Base-by-base conservation (phyloP, 2,329 filamentous ascomycete species). In the Penicillium sp. region DNA sequence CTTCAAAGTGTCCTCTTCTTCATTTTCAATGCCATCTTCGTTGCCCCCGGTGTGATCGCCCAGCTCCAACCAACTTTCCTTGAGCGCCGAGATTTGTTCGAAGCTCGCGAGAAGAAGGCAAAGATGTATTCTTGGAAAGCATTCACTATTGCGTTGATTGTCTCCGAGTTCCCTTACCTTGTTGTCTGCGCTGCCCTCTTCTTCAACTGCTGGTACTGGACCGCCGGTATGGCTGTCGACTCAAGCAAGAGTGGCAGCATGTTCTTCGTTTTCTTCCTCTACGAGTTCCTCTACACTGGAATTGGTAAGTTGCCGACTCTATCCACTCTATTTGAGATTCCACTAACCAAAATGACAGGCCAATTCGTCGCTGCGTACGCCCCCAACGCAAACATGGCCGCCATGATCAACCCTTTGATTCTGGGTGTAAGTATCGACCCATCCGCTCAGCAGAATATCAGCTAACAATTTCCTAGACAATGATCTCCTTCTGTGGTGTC, bases 281-380 rank as follows among this genome's bases (percentile, higher is more conserved):
- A 90, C 74, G 89, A 85, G 73, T 73, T 90, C 22, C 88, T 90
- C 74, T 83, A 86, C 71, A 82, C 80, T 27, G 84, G 79, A 63
- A 91, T 86, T 83, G 89, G 51, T 54, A 44, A 50, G 46, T n/a
- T 1, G 7, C n/a, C 14, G 8, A 9, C 10, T 11, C 10, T 36
- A n/a, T 18, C 16, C 9, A 18, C n/a, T n/a, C n/a, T 14, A 6
- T 8, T 14, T 31, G 10, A 14, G 8, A 10, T 4, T 8, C 7
- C 4, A 11, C 34, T 54, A 45, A 54, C 27, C 22, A 5, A 21
- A 9, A 3, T 7, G 4, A 6, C 13, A 54, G 51, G 87, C 13
- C 89, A 90, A 69, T 91, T 88, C 83, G 88, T 92, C 61, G 87
- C 86, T 55, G 88, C 89, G 0, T 90, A 90, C 68, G 87, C 88